Base-by-base conservation (phyloP, 176 grass and related monocot species). In the Bothriochloa decipiens region DNA sequence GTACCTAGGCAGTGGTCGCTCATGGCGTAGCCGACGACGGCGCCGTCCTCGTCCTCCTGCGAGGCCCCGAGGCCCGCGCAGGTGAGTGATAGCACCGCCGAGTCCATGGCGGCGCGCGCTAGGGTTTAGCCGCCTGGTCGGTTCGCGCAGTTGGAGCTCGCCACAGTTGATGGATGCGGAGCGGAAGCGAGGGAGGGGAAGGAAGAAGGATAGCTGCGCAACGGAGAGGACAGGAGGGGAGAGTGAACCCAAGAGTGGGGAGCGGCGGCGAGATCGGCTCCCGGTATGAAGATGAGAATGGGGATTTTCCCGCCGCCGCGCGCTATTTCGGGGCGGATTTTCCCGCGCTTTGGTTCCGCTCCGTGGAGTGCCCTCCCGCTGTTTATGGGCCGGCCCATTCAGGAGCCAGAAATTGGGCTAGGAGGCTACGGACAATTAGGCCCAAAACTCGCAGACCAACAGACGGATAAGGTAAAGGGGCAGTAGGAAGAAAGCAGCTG, bases 1-100 rank as follows among this genome's bases (percentile, higher is more conserved):
- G 20, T 72, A 97, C 95, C 95, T 85, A 97, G 75, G 86, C 95
- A 97, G 65, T 88, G 87, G 0, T 94, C 92, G 43, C 96, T 83
- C 68, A 87, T 96, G 17, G 81, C 71, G 87, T 98, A 98, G 50
- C 93, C 91, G 20, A 87, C 66, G 55, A 90, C 64, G 42, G 67
- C 70, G 20, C 91, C 91, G 8, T 71, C 90, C 1, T 93, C 93
- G 68, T 88, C 92, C 81, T 86, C 89, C 64, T 94, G 61, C 3
- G 78, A 20, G 55, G 67, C 85, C 12, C 85, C 85, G 55, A 83
- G 85, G 57, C 84, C 87, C 29, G 90, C 87, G 68, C 87, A 92
- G 82, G 85, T 85, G 45, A 91, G 87, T 35, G 82, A 94, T 27
- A 94, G 90, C 80, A 79, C 18, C 70, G 85, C 85, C 83, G 87